These are phyloP conservation scores for Botrytis aclada DNA, from an alignment of 2,329 filamentous ascomycete genomes.

Conservation along the genomic window DNA sequence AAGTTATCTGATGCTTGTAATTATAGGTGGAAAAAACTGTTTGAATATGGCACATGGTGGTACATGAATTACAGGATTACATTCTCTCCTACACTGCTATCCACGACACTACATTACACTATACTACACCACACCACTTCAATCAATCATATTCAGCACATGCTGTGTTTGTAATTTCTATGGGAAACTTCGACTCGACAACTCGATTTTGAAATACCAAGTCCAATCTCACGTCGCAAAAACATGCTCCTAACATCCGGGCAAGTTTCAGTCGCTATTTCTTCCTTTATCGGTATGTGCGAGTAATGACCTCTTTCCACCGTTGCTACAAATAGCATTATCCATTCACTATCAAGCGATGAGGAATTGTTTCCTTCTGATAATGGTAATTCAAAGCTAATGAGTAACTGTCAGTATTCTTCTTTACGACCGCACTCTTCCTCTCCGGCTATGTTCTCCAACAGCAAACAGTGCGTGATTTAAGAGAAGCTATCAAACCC, in stretches of 20 bases:
- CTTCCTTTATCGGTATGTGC: constrained; percentile 58
- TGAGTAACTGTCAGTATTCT: constrained; percentile 53
- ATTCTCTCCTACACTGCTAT: not conserved
- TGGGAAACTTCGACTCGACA: not conserved
- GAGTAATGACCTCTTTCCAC: not conserved
- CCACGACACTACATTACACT: not conserved
- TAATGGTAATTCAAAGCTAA: constrained; percentile 17
- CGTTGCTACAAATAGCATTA: constrained; percentile 14
- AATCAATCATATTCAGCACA: not conserved
- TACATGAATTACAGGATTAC: not conserved
- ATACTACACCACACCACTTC: not conserved
- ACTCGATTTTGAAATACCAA: not conserved
- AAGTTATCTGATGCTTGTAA: not conserved
- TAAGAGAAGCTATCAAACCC: constrained; percentile 65
- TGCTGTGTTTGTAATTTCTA: not conserved
- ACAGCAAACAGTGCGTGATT: constrained; percentile 75
- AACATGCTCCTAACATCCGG: constrained; percentile 58
- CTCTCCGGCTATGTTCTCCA: constrained; percentile 84
- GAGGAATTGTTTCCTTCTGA: too few species aligned
- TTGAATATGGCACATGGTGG: not conserved
- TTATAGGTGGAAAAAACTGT: not conserved
- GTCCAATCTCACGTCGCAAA: not conserved
- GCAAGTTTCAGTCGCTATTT: constrained; percentile 67
- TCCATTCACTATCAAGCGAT: not conserved
- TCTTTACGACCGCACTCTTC: constrained; percentile 81